Evolutionary conservation across 2,329 filamentous ascomycete genomes (phyloP).

Genomic region (Colletotrichum lini): DNA sequence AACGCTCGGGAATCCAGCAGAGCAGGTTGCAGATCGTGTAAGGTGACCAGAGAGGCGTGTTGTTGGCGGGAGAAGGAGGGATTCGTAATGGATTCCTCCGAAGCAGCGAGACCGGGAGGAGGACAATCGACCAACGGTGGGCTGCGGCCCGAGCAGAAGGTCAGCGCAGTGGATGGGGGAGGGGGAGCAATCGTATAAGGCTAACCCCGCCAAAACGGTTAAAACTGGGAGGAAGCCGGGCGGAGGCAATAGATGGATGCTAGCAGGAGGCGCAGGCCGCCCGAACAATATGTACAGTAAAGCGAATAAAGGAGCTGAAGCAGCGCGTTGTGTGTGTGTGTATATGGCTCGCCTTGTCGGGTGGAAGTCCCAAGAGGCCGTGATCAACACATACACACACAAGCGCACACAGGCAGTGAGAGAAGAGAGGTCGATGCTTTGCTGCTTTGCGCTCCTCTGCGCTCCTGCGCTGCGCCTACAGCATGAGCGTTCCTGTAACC

Average conservation of each 20-base stretch:
- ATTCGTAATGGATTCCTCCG: slow-evolving; percentile 31
- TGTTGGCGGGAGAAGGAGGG: slow-evolving; percentile 15
- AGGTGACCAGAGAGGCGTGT: neutral
- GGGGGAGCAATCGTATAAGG: slow-evolving; percentile 37
- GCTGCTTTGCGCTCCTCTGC: slow-evolving; percentile 14
- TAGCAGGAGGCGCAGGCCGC: slow-evolving; percentile 38
- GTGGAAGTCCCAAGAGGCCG: slow-evolving; percentile 18
- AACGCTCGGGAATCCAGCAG: slow-evolving; percentile 16
- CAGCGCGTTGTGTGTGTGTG: slow-evolving; percentile 4
- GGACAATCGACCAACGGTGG: slow-evolving; percentile 33
- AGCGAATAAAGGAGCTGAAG: slow-evolving; percentile 1
- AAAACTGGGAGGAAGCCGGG: slow-evolving; percentile 34
- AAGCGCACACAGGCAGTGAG: neutral
- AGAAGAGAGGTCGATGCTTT: slow-evolving; percentile 11
- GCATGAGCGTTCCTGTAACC: neutral
- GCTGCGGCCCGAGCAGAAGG: slow-evolving; percentile 39
- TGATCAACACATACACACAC: slow-evolving; percentile 27
- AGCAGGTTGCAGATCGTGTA: slow-evolving; percentile 5
- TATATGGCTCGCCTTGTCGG: slow-evolving; percentile 17
- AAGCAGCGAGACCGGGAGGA: slow-evolving; percentile 34
- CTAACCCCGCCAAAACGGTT: slow-evolving; percentile 40
- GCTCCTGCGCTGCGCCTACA: slow-evolving; percentile 16
- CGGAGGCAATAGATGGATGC: slow-evolving; percentile 28
- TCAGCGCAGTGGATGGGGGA: slow-evolving; percentile 15
- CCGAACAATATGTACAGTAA: slow-evolving; percentile 30